These are phyloP conservation scores for Phoma sp. DNA, from an alignment of 2,329 filamentous ascomycete species.

Conservation along the genomic window DNA sequence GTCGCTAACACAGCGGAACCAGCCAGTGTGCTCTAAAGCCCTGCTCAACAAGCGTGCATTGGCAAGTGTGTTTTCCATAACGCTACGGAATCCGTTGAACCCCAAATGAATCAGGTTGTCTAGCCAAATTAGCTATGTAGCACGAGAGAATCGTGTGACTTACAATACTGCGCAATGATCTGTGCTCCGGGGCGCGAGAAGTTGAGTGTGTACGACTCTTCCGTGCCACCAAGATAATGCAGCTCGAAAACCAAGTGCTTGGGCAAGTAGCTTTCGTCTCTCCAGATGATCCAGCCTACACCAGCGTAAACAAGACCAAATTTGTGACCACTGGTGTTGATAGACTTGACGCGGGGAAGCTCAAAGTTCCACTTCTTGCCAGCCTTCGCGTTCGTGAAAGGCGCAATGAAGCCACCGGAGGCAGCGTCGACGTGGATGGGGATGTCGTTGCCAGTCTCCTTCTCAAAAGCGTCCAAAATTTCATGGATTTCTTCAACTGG, in stretches of 20 bases:
- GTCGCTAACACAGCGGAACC: slow-evolving; percentile 67
- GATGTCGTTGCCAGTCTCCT: slow-evolving; percentile 68
- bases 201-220: slow-evolving; percentile 75
- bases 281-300: slow-evolving; percentile 66
- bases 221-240: slow-evolving; percentile 74
- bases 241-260: slow-evolving; percentile 75
- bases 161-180: slow-evolving; percentile 75
- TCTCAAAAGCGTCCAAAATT: slow-evolving; percentile 69
- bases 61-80: slow-evolving; percentile 70
- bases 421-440: slow-evolving; percentile 72
- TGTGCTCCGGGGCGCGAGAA: slow-evolving; percentile 75
- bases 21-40: slow-evolving; percentile 69
- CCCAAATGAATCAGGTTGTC: slow-evolving; percentile 75
- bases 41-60: slow-evolving; percentile 71
- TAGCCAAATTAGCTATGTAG: slow-evolving; percentile 2
- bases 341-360: slow-evolving; percentile 68
- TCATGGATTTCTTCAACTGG: slow-evolving; percentile 72
- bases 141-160: not conserved
- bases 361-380: slow-evolving; percentile 70
- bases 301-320: slow-evolving; percentile 71
- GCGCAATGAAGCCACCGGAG: slow-evolving; percentile 68
- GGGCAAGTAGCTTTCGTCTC: slow-evolving; percentile 70
- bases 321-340: slow-evolving; percentile 71
- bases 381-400: slow-evolving; percentile 64
- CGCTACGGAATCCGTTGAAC: slow-evolving; percentile 66